Conservation (phyloP, 208 protist species). For the Chromosphaera perkinsii region DNA sequence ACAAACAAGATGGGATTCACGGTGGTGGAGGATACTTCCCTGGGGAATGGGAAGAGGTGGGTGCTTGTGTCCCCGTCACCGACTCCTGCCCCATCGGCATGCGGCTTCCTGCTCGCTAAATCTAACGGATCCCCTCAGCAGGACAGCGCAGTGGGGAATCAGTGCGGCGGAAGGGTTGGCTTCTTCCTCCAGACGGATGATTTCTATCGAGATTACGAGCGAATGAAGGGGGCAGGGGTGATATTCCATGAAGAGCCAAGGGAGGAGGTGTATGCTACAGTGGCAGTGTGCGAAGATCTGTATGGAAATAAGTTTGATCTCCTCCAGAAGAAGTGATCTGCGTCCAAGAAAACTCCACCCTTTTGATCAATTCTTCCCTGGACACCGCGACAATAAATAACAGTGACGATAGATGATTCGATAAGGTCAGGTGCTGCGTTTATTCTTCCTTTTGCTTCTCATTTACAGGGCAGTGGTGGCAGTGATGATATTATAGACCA, state of each 20-base stretch:
- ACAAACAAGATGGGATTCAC: background rate
- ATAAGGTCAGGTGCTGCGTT: too few species aligned
- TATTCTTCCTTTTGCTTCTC: too few species aligned
- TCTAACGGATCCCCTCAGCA: background rate
- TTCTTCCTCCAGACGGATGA: constrained; percentile 3
- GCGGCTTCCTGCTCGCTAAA: background rate
- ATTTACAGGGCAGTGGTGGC: too few species aligned
- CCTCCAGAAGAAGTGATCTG: background rate
- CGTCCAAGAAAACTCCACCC: too few species aligned
- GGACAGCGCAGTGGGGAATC: background rate
- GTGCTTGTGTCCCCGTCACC: background rate
- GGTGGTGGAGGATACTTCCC: background rate
- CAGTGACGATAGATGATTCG: too few species aligned
- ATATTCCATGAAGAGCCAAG: constrained; percentile 1
- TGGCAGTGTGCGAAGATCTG: constrained; percentile 4
- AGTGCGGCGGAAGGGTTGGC: background rate
- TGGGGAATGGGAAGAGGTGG: background rate
- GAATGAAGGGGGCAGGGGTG: constrained; percentile 8
- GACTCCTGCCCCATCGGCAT: background rate
- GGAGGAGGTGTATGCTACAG: constrained; percentile 5
- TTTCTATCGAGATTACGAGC: background rate
- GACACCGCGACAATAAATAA: too few species aligned
- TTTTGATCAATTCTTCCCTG: too few species aligned
- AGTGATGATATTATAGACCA: too few species aligned
- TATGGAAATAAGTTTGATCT: constrained; percentile 14